Evolutionary conservation across 1,284 basidiomycete species (phyloP), one percentile per base, ranked within the genome.

Genomic region (Nidula niveotomentosa): DNA sequence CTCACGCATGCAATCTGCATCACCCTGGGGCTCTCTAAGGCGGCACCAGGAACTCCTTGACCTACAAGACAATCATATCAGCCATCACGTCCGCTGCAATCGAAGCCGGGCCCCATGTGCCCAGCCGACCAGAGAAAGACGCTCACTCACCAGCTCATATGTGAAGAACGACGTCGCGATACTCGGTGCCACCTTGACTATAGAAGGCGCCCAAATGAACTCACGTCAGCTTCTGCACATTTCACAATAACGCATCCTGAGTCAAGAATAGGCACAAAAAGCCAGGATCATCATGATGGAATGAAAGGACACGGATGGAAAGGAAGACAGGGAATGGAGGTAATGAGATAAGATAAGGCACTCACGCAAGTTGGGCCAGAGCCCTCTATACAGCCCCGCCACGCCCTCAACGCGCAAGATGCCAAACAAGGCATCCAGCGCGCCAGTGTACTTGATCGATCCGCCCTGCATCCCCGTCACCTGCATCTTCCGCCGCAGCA

Each of bases 401-500:
- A 89, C 55, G 1, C 95, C 95, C 67, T 97, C 95, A 0, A 78
- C 79, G 44, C 75, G 79, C 23, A 94, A 57, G 50, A 94, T 93
- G 55, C 80, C 81, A 55, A 72, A 71, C 59, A 95, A 74, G 1
- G 90, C 91, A 65, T 94, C 89, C 55, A 92, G 65, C 13, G 90
- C 93, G 30, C 93, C 92, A 49, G 74, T 85, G 71, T 94, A 94
- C 65, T 84, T 83, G 58, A 84, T 73, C 44, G 81, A 74, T 54
- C 81, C 79, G 43, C 78, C 77, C 58, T 80, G 73, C 88, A 98
- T 90, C 1, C 96, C 96, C 1, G 88, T 86, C 54, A 96, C 93
- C 70, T 99, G 96, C 90, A 99, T 95, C 74, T 97, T 94, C 50
- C 96, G 80, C 44, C 96, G 80, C 52, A 98, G 73, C 1, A 98